Percentiles rank a stretch among this genome's conserved stretches.
Conservation (phyloP, 2,329 filamentous ascomycete species). For the Xylariaceae sp. region DNA sequence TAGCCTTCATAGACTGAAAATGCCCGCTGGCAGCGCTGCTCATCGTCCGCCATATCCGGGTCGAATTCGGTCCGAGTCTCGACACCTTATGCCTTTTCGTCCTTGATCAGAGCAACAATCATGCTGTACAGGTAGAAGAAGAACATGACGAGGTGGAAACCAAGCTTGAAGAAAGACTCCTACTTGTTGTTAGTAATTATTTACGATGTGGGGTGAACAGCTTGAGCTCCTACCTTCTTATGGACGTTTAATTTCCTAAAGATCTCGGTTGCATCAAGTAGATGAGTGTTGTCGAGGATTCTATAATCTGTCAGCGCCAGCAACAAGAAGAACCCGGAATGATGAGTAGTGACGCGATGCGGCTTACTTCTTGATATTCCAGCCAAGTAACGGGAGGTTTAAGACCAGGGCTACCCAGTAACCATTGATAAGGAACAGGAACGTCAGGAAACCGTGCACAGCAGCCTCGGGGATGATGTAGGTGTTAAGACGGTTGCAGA, state of each 20-base stretch:
- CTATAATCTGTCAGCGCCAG: conserved; percentile 53
- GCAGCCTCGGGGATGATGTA: conserved; percentile 99
- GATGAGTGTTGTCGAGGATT: conserved; percentile 95
- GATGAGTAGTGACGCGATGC: neutral
- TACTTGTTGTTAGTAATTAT: conserved; percentile 45
- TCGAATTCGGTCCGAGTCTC: conserved; percentile 2
- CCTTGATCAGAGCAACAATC: conserved; percentile 95
- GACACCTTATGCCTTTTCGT: conserved; percentile 78
- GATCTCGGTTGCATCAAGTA: conserved; percentile 97
- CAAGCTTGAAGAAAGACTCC: conserved; percentile 99
- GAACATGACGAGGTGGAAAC: conserved; percentile 99
- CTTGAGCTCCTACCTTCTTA: conserved; percentile 75
- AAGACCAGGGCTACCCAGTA: conserved; percentile 95
- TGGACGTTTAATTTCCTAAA: conserved; percentile 99
- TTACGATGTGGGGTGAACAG: neutral
- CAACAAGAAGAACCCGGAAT: neutral
- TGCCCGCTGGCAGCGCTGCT: conserved; percentile 1
- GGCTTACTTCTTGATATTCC: conserved; percentile 97
- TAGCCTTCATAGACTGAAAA: neutral
- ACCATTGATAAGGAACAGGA: conserved; percentile 96
- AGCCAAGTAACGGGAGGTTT: conserved; percentile 88
- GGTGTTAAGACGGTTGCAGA: conserved; percentile 99
- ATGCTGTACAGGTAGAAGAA: conserved; percentile 99
- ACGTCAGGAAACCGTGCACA: conserved; percentile 93
- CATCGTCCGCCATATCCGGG: neutral